Conservation (phyloP, 1,284 basidiomycete species). For the Cutaneotrichosporon sp. region DNA sequence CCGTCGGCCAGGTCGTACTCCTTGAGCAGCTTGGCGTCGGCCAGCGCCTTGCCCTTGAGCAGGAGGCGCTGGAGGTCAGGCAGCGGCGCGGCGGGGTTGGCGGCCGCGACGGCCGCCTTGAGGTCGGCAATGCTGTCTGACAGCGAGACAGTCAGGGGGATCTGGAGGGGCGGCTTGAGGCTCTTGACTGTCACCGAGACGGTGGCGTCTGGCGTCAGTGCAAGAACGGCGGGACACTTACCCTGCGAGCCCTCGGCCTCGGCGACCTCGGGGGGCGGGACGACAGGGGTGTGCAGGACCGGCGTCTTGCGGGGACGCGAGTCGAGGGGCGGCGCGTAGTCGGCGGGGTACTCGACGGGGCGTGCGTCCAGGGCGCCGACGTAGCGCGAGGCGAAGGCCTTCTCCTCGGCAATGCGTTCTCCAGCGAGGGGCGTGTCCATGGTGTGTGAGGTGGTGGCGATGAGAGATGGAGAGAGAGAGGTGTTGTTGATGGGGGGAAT, state of each 20-base stretch:
- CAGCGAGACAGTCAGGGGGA: constrained; percentile 66
- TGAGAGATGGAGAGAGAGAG: background rate
- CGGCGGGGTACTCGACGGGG: constrained; percentile 68
- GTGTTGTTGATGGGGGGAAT: background rate
- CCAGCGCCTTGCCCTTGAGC: constrained; percentile 87
- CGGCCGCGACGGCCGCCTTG: constrained; percentile 67
- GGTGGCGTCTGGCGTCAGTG: constrained; percentile 42
- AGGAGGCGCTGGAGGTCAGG: constrained; percentile 78
- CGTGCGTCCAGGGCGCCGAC: constrained; percentile 68
- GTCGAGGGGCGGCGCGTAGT: constrained; percentile 72
- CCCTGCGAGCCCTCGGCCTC: constrained; percentile 32
- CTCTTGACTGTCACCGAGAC: constrained; percentile 81
- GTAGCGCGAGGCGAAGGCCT: constrained; percentile 71
- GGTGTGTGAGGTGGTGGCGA: background rate
- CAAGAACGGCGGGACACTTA: constrained; percentile 13
- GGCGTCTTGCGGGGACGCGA: constrained; percentile 73
- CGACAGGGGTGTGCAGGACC: constrained; percentile 60
- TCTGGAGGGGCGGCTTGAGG: constrained; percentile 76
- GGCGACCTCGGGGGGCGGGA: constrained; percentile 44
- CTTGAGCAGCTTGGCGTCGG: constrained; percentile 78
- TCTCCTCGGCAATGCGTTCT: constrained; percentile 63
- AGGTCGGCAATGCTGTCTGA: constrained; percentile 77
- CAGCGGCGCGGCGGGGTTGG: constrained; percentile 62
- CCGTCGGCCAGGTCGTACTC: constrained; percentile 82
- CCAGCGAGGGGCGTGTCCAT: constrained; percentile 43